Conservation (phyloP, 306 rosid genomes). For the Acacia confusa region DNA sequence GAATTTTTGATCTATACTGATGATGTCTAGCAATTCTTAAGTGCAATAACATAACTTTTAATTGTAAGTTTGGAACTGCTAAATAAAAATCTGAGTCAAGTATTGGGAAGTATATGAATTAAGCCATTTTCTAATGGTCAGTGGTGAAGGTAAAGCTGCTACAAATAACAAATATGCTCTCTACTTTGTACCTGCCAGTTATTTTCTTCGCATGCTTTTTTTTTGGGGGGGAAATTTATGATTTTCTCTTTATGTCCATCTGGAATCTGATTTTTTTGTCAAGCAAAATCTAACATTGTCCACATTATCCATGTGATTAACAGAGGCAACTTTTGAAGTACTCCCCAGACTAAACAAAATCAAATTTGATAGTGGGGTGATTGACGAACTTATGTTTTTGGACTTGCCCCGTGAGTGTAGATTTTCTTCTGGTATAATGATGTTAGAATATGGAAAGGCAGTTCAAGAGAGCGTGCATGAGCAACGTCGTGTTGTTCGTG, state of each 20-base stretch:
- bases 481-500: constrained; percentile 97
- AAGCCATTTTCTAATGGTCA: not conserved
- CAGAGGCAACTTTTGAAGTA: constrained; percentile 98
- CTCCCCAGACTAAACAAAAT: constrained; percentile 92
- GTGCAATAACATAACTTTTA: not conserved
- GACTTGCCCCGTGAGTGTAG: constrained; percentile 83
- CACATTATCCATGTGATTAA: constrained; percentile 32
- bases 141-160: not conserved
- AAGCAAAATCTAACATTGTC: not conserved
- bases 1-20: not conserved
- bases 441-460: constrained; percentile 90
- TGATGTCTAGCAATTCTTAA: not conserved
- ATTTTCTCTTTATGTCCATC: constrained; percentile 1
- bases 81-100: not conserved
- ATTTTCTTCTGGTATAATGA: constrained; percentile 76
- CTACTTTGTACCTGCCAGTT: not conserved
- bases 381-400: constrained; percentile 85
- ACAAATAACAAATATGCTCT: not conserved
- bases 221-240: not conserved
- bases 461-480: constrained; percentile 95
- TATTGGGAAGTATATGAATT: not conserved
- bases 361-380: constrained; percentile 94
- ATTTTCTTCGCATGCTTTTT: not conserved
- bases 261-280: not conserved
- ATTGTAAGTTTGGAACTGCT: not conserved